phyloP scores from a whole-genome alignment of 75 land plant genomes.

The Pinus albicaulis region DNA sequence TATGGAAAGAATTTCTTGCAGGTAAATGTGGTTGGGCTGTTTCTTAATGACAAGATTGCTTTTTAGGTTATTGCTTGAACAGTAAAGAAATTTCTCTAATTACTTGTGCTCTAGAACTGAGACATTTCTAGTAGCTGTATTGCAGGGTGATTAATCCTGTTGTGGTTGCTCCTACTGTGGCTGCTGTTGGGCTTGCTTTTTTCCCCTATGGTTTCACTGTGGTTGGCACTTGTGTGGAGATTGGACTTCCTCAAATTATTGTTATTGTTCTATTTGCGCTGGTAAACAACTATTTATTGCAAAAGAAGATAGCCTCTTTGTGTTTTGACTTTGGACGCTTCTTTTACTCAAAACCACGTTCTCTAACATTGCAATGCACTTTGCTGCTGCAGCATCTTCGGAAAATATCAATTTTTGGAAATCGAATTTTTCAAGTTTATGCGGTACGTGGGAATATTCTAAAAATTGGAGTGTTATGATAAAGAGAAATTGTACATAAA shows the following conservation, averaged over 20 bases:
- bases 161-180: conserved; percentile 54
- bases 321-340: conserved; percentile 2
- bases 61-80: conserved; percentile 3
- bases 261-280: conserved; percentile 39
- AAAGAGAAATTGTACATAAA: neutral
- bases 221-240: conserved; percentile 58
- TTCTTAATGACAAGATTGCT: neutral
- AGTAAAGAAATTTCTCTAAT: neutral
- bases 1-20: neutral
- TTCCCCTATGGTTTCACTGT: conserved; percentile 47
- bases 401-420: conserved; percentile 67
- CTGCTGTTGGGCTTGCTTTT: conserved; percentile 52
- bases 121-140: conserved; percentile 3
- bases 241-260: conserved; percentile 49
- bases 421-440: conserved; percentile 83
- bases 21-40: neutral
- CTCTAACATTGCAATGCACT: neutral
- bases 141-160: conserved; percentile 57
- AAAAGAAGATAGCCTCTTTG: neutral
- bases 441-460: conserved; percentile 52
- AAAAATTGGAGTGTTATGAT: neutral
- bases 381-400: conserved; percentile 64
- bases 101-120: neutral
- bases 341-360: conserved; percentile 2
- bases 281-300: conserved; percentile 24